These are phyloP conservation scores for Aaosphaeria arxii DNA, from an alignment of 2,329 filamentous ascomycete species.

Conservation along the genomic window DNA sequence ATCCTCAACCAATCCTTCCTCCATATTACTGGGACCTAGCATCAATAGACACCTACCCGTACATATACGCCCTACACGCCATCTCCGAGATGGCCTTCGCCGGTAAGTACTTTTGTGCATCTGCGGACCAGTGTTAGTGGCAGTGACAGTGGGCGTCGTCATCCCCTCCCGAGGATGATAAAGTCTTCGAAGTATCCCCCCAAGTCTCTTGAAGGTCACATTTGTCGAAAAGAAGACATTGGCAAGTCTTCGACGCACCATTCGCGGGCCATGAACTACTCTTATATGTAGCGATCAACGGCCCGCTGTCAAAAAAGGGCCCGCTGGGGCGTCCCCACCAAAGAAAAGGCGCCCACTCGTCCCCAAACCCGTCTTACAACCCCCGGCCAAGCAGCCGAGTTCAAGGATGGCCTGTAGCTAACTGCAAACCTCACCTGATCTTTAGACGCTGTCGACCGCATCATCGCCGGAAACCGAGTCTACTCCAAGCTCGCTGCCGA, in stretches of 20 bases:
- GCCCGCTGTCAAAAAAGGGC: neutral
- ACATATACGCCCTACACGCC: too few relatives aligned
- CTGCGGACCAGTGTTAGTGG: too few relatives aligned
- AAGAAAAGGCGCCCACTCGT: neutral
- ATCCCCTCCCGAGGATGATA: too few relatives aligned
- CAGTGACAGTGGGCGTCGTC: too few relatives aligned
- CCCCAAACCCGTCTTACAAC: too few relatives aligned
- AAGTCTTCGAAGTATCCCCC: too few relatives aligned
- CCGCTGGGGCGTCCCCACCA: slow-evolving; percentile 2
- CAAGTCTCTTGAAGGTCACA: too few relatives aligned
- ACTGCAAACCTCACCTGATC: slow-evolving; percentile 24
- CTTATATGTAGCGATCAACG: neutral
- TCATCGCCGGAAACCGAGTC: slow-evolving; percentile 65
- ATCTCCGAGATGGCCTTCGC: too few relatives aligned
- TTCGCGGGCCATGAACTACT: neutral
- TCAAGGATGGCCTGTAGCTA: slow-evolving; percentile 11
- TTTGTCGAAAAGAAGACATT: too few relatives aligned
- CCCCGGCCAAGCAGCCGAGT: slow-evolving; percentile 5
- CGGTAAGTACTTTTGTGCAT: too few relatives aligned
- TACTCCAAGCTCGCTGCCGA: slow-evolving; percentile 66
- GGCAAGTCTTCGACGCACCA: too few relatives aligned
- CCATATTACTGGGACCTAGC: neutral
- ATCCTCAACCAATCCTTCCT: neutral
- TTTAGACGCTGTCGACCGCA: slow-evolving; percentile 58
- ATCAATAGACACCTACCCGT: too few relatives aligned